Percentiles rank a stretch among this genome's conserved stretches.
Conservation (phyloP, 2,329 filamentous ascomycete genomes). For the Xylariaceae sp. region DNA sequence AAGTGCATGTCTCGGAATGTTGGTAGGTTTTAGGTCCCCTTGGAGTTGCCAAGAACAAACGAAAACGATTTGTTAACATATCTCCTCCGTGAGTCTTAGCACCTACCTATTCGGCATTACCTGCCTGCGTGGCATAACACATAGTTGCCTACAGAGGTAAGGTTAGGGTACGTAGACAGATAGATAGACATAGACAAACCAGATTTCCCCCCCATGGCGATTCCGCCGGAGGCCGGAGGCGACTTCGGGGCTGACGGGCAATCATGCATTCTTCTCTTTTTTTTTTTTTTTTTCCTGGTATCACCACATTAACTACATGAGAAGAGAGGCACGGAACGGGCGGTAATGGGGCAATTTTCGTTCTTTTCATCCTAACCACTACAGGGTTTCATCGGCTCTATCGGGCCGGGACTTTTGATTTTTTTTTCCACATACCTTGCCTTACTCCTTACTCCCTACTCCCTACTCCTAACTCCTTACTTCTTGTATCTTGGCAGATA, state of each 20-base stretch:
- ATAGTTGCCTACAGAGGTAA: too few species aligned
- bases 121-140: too few species aligned
- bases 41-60: too few species aligned
- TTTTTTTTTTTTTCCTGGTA: neutral
- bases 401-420: conserved; percentile 10
- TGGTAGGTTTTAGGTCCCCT: too few species aligned
- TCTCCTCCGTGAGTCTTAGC: too few species aligned
- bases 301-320: conserved; percentile 6
- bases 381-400: conserved; percentile 7
- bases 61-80: too few species aligned
- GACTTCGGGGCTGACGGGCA: neutral
- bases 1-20: too few species aligned
- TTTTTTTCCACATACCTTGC: too few species aligned
- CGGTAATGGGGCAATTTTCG: neutral
- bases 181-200: neutral
- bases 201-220: neutral
- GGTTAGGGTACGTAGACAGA: too few species aligned
- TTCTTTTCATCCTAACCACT: neutral
- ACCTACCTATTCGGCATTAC: neutral
- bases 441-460: too few species aligned
- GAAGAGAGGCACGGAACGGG: neutral
- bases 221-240: neutral
- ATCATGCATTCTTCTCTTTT: neutral
- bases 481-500: too few species aligned
- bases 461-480: too few species aligned